Conservation (phyloP, 371 early-diverging fungal species). For the Cokeromyces recurvatus region DNA sequence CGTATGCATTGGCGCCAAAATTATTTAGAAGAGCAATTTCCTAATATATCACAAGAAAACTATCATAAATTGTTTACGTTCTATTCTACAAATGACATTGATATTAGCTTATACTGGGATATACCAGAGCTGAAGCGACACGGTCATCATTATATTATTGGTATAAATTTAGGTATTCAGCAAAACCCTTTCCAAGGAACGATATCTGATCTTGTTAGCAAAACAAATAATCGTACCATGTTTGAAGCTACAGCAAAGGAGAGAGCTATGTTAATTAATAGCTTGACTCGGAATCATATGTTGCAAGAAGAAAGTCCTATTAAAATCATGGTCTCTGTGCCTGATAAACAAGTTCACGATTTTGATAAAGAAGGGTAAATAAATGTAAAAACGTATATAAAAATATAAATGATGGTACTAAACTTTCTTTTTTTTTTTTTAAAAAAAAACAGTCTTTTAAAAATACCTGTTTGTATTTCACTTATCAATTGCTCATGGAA, state of each 20-base stretch:
- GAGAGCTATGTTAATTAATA: conserved; percentile 54
- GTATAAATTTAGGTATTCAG: conserved; percentile 80
- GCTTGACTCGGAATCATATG: conserved; percentile 52
- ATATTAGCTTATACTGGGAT: conserved; percentile 85
- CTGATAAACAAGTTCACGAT: conserved; percentile 42
- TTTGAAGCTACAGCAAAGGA: conserved; percentile 69
- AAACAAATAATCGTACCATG: conserved; percentile 44
- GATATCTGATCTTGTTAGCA: neutral
- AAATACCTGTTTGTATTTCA: conserved; percentile 42
- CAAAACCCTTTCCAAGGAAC: conserved; percentile 59
- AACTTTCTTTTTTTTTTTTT: neutral
- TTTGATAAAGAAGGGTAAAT: conserved; percentile 48
- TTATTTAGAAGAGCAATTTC: conserved; percentile 57
- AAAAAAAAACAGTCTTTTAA: conserved; percentile 56
- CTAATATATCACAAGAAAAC: conserved; percentile 48
- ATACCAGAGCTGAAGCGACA: conserved; percentile 50
- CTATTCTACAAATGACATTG: conserved; percentile 80
- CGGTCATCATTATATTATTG: conserved; percentile 87
- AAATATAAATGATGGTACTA: neutral
- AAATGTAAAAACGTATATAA: neutral
- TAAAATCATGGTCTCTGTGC: conserved; percentile 46
- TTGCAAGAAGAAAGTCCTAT: conserved; percentile 68
- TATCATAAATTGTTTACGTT: conserved; percentile 63
- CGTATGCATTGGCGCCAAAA: conserved; percentile 70
- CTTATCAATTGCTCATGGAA: conserved; percentile 66